Percentiles rank a stretch among this genome's conserved stretches.
phyloP scores from a whole-genome alignment of 768 basidiomycete species.

The Trichaptum fuscoviolaceum region DNA sequence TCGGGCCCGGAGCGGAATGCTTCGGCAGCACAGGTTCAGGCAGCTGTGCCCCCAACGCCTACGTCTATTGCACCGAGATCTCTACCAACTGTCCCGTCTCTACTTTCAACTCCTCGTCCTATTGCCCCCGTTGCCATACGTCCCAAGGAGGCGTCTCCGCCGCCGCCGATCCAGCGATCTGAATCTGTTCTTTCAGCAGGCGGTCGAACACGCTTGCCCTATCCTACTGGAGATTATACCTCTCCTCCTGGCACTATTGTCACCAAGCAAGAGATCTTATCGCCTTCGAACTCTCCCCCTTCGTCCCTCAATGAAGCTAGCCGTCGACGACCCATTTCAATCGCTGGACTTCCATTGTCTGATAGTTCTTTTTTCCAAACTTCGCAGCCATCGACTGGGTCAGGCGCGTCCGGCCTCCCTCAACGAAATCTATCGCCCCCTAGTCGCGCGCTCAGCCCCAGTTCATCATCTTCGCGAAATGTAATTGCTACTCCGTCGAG shows the following conservation, averaged over 20 bases:
- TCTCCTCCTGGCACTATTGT: constrained; percentile 47
- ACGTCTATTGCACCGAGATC: constrained; percentile 2
- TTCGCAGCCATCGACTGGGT: constrained; percentile 10
- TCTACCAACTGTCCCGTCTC: background rate
- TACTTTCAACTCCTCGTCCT: constrained; percentile 2
- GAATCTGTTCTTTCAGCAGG: constrained; percentile 8
- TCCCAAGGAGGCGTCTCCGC: constrained; percentile 9
- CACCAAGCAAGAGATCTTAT: constrained; percentile 35
- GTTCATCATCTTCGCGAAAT: constrained; percentile 9
- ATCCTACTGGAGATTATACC: constrained; percentile 80
- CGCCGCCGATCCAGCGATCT: constrained; percentile 10
- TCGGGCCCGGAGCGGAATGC: constrained; percentile 45
- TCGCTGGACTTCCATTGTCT: constrained; percentile 40
- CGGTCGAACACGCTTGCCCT: constrained; percentile 57
- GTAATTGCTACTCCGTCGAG: constrained; percentile 36
- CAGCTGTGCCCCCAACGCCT: constrained; percentile 20
- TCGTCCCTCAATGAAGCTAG: constrained; percentile 23
- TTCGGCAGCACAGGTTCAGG: constrained; percentile 22
- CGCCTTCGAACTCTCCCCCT: constrained; percentile 50
- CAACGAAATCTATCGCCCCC: constrained; percentile 18
- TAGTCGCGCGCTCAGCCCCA: constrained; percentile 17
- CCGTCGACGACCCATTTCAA: constrained; percentile 38
- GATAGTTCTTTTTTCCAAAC: background rate
- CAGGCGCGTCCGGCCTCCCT: constrained; percentile 21
- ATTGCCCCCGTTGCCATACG: background rate